Conservation (phyloP, 306 rosid species). For the Rosa persica region DNA sequence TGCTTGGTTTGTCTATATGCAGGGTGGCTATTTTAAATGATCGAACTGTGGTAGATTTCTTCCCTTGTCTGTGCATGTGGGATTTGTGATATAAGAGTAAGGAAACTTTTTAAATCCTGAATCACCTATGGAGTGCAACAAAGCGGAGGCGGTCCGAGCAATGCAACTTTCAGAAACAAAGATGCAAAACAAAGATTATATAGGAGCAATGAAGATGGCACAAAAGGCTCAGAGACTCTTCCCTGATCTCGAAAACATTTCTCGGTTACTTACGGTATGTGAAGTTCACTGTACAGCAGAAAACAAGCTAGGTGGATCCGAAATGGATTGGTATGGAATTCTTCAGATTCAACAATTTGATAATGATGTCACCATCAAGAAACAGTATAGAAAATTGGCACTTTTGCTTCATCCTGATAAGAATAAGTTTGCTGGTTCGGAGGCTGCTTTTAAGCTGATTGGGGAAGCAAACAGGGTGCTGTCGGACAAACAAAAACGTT, state of each 20-base stretch:
- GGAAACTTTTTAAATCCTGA: slow-evolving; percentile 30
- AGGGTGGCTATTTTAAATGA: slow-evolving; percentile 35
- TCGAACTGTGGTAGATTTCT: slow-evolving; percentile 7
- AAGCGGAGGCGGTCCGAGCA: slow-evolving; percentile 81
- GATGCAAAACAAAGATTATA: slow-evolving; percentile 61
- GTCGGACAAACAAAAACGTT: slow-evolving; percentile 55
- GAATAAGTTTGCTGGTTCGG: slow-evolving; percentile 84
- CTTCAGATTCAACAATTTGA: slow-evolving; percentile 51
- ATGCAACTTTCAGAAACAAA: slow-evolving; percentile 63
- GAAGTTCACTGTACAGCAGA: slow-evolving; percentile 84
- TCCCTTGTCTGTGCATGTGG: slow-evolving; percentile 8
- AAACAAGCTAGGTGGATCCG: slow-evolving; percentile 51
- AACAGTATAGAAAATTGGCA: slow-evolving; percentile 82
- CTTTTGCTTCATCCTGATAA: slow-evolving; percentile 92
- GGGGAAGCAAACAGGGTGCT: slow-evolving; percentile 83
- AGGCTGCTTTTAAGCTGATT: slow-evolving; percentile 86
- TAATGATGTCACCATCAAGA: slow-evolving; percentile 61
- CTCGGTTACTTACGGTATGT: slow-evolving; percentile 61
- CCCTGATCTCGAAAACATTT: slow-evolving; percentile 68
- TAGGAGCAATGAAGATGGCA: slow-evolving; percentile 73
- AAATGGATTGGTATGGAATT: slow-evolving; percentile 84
- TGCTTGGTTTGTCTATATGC: slow-evolving; percentile 25
- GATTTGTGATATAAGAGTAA: slow-evolving; percentile 12
- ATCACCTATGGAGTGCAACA: slow-evolving; percentile 87
- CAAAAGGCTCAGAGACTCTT: slow-evolving; percentile 58